Evolutionary conservation across 2,329 filamentous ascomycete genomes (phyloP), one percentile per base, ranked within the genome.

Genomic region (Rhinocladiella similis): DNA sequence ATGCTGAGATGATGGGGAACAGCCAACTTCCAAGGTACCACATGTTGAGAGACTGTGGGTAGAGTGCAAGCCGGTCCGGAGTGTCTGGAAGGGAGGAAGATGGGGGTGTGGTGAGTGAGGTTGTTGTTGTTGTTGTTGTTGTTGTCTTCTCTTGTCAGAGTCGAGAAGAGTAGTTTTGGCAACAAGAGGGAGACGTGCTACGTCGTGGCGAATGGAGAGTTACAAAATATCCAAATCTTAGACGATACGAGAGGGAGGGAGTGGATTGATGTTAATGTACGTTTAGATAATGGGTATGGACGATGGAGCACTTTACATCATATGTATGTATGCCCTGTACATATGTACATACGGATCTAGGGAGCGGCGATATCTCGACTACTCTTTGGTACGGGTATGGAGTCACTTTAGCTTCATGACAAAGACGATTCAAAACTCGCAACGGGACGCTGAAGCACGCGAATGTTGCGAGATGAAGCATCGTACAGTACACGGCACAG

Each of bases 1-100:
- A 67, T n/a, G 82, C 77, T 56, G 83, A 82, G 64, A 86, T 78
- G 48, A 86, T 70, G 22, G 84, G 84, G 27, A 86, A 76, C 27
- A 84, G 69, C 63, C 61, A 65, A 33, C 52, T 60, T 25, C 58
- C 54, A 33, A 63, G 54, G 43, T 59, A 54, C 63, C 62, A 64
- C 62, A 64, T 65, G 12, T 57, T 64, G 53, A 20, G 25, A 2
- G 49, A 25, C 22, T 25, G 18, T 35, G n/a, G 47, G 16, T 19
- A 29, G 22, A 19, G 22, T 29, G 25, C 47, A 35, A 16, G 13
- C 46, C 47, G 50, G 46, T 20, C 38, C 47, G 54, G 53, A 18
- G 29, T 41, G 33, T n/a, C 35, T 29, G n/a, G 45, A 47, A 16
- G 35, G 22, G 47, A n/a, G 2, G 3, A 39, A 22, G 3, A 29